Percentiles rank a stretch among this genome's conserved stretches.
Evolutionary conservation across 2,329 filamentous ascomycete species (phyloP).

Genomic region (Ophiostoma angusticollis): DNA sequence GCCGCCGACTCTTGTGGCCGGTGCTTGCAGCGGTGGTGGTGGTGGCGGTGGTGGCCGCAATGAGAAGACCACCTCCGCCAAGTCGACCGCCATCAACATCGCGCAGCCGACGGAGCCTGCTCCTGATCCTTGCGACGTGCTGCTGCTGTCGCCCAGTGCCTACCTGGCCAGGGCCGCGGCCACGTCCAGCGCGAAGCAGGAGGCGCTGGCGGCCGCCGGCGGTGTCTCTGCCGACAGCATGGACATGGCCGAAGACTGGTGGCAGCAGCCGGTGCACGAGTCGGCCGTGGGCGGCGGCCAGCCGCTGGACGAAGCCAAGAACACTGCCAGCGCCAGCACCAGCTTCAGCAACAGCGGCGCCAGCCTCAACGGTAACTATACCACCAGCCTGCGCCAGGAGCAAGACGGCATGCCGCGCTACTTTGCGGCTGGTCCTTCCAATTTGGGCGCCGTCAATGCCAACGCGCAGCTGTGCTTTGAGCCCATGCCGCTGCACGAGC

Average conservation of each 20-base stretch:
- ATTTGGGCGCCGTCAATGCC: conserved; percentile 6
- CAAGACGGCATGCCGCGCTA: background rate
- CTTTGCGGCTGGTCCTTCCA: conserved; percentile 1
- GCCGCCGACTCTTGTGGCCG: too few relatives aligned
- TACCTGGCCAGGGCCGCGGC: conserved; percentile 10
- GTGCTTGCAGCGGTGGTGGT: too few relatives aligned
- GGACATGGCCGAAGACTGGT: conserved; percentile 13
- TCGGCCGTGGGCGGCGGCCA: conserved; percentile 7
- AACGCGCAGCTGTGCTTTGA: conserved; percentile 2
- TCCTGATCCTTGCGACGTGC: too few relatives aligned
- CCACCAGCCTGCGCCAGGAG: background rate
- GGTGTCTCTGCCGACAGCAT: background rate
- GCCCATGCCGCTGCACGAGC: too few relatives aligned
- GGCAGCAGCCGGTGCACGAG: conserved; percentile 10
- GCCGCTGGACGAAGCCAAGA: background rate
- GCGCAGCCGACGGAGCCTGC: too few relatives aligned
- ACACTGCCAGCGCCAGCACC: background rate
- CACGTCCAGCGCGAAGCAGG: conserved; percentile 5
- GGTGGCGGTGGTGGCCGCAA: background rate
- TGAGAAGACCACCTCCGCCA: background rate
- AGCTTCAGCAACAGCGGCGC: background rate
- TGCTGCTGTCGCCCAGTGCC: conserved; percentile 4
- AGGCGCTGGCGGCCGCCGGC: background rate
- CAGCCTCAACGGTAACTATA: background rate
- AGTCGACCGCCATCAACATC: background rate